Evolutionary conservation across 805 yeast genomes (phyloP).

Genomic region (Wickerhamiella hasegawae): DNA sequence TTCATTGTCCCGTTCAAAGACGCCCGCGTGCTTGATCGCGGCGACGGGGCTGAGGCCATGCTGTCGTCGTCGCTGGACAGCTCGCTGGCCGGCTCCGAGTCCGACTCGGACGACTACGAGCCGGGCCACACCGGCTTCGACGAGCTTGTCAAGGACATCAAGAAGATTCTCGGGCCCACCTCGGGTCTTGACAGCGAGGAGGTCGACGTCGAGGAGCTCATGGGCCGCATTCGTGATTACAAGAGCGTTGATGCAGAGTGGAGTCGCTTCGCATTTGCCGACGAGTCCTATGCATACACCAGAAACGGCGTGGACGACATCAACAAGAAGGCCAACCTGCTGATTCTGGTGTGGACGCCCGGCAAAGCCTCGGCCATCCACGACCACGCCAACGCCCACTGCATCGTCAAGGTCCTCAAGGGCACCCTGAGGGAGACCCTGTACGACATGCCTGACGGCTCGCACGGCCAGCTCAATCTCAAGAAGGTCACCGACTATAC

Average conservation of each 20-base stretch:
- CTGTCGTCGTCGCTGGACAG: no score
- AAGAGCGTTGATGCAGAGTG: conserved; percentile 36
- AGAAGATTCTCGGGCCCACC: conserved; percentile 23
- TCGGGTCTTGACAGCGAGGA: conserved; percentile 28
- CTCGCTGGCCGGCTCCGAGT: no score
- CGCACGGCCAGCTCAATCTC: conserved; percentile 15
- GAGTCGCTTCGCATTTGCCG: conserved; percentile 40
- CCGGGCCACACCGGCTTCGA: conserved; percentile 13
- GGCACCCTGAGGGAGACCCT: conserved; percentile 44
- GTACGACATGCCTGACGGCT: conserved; percentile 32
- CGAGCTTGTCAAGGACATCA: conserved; percentile 21
- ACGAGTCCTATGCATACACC: conserved; percentile 34
- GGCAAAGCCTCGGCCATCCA: conserved; percentile 48
- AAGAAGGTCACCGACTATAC: conserved; percentile 16
- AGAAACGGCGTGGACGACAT: conserved; percentile 63
- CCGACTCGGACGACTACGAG: not conserved
- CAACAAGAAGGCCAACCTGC: conserved; percentile 52
- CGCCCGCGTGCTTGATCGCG: no score
- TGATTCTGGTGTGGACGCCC: conserved; percentile 58
- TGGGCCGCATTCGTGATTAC: conserved; percentile 32
- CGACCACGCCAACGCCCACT: conserved; percentile 64
- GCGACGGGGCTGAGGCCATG: no score
- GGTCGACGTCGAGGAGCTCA: conserved; percentile 35
- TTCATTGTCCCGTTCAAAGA: no score
- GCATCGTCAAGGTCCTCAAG: conserved; percentile 52